A percentile compares a stretch with the other conserved stretches of the same genome.
Evolutionary conservation across 2,329 filamentous ascomycete species (phyloP).

Genomic region (Cytospora leucostoma): DNA sequence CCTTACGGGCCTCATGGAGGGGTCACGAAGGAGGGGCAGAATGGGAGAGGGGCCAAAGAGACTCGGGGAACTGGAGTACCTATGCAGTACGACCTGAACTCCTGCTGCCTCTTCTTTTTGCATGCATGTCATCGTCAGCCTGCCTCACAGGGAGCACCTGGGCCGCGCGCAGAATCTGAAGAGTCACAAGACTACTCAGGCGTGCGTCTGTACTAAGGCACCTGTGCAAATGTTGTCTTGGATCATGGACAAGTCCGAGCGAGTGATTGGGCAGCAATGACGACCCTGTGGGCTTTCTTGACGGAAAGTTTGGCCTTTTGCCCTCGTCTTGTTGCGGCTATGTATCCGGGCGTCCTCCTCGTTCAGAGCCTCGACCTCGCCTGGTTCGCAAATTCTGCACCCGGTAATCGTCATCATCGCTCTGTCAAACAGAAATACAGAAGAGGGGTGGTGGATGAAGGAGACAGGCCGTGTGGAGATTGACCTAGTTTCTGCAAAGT

Average conservation of each 20-base stretch:
- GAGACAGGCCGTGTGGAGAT: slow-evolving; percentile 4
- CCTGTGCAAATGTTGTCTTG: neutral
- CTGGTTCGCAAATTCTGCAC: neutral
- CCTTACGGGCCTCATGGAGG: neutral
- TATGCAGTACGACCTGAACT: neutral
- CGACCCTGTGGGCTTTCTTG: neutral
- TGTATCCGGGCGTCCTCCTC: no score
- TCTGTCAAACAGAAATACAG: neutral
- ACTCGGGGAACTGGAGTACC: neutral
- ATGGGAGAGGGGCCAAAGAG: neutral
- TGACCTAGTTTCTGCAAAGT: slow-evolving; percentile 21
- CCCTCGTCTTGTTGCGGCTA: neutral
- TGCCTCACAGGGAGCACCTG: neutral
- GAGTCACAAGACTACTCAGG: neutral
- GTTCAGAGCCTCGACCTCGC: neutral
- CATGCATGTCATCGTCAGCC: neutral
- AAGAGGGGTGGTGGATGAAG: neutral
- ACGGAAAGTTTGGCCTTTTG: neutral
- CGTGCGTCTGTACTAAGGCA: neutral
- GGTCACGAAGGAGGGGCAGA: neutral
- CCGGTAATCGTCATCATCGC: neutral
- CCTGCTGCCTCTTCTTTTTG: neutral
- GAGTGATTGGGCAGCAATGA: neutral
- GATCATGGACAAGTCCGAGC: neutral
- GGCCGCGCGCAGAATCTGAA: neutral